Evolutionary conservation across 345 rosid species (phyloP).

Genomic region (Gossypioides kirkii): DNA sequence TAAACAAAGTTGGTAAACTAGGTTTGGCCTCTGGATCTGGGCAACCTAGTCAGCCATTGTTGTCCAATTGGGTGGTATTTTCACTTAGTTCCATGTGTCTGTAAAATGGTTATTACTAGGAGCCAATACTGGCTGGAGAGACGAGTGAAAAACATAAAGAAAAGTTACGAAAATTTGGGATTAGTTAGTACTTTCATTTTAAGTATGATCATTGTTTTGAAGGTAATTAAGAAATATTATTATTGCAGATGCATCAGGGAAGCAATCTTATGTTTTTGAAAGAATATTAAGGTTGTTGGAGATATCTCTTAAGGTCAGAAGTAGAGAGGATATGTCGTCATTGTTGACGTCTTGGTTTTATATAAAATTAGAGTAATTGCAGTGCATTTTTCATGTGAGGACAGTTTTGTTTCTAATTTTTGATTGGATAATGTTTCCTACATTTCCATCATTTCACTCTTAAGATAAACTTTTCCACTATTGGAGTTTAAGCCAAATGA

Average conservation of each 20-base stretch:
- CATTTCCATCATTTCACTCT: background rate
- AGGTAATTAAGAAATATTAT: background rate
- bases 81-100: conserved; percentile 14
- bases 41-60: conserved; percentile 30
- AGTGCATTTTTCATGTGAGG: background rate
- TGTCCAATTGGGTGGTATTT: conserved; percentile 41
- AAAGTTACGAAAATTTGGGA: background rate
- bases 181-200: background rate
- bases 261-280: background rate
- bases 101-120: background rate
- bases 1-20: conserved; percentile 24
- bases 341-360: conserved; percentile 22
- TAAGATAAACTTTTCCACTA: background rate
- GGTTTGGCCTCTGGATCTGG: conserved; percentile 42
- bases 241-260: background rate
- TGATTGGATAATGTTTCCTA: conserved; percentile 1
- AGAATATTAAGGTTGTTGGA: conserved; percentile 8
- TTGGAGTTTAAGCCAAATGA: background rate
- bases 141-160: conserved; percentile 11
- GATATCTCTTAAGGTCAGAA: conserved; percentile 1
- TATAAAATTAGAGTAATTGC: background rate
- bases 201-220: too few species aligned
- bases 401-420: background rate
- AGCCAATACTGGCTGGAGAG: conserved; percentile 49
- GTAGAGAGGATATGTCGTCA: conserved; percentile 26